Conservation (phyloP, 305 asterid genomes). For the Fraxinus baroniana region DNA sequence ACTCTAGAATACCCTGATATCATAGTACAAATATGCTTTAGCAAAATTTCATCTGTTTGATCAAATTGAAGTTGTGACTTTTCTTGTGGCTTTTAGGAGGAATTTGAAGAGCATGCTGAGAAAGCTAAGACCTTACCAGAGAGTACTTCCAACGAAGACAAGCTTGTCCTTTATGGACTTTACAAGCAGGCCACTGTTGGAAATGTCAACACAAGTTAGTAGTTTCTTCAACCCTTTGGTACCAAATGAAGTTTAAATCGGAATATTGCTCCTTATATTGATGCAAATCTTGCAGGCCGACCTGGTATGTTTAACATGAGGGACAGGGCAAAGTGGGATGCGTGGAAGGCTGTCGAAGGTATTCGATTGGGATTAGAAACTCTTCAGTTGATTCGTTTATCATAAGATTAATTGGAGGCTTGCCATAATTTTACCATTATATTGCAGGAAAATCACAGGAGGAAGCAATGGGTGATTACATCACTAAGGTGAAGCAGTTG, state of each 20-base stretch:
- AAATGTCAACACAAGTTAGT: slow-evolving; percentile 70
- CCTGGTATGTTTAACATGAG: slow-evolving; percentile 80
- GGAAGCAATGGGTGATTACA: slow-evolving; percentile 76
- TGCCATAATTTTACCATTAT: not conserved
- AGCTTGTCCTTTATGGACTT: slow-evolving; percentile 80
- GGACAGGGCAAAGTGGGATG: slow-evolving; percentile 98
- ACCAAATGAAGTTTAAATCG: not conserved
- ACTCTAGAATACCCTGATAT: not conserved
- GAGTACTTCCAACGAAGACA: slow-evolving; percentile 65
- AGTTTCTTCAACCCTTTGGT: not conserved
- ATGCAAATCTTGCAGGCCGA: slow-evolving; percentile 53
- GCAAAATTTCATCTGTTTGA: not conserved
- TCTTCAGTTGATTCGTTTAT: not conserved
- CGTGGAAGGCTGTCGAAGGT: slow-evolving; percentile 98
- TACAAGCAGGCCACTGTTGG: slow-evolving; percentile 83
- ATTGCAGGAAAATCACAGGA: slow-evolving; percentile 71
- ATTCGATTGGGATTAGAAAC: not conserved
- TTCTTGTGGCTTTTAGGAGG: slow-evolving; percentile 57
- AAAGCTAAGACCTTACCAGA: slow-evolving; percentile 86
- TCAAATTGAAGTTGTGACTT: not conserved
- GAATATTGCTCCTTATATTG: not conserved
- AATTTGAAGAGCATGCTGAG: slow-evolving; percentile 83
- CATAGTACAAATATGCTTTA: not conserved
- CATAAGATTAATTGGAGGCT: not conserved
- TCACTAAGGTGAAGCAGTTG: slow-evolving; percentile 93